Evolutionary conservation across 1,139 yeast species (phyloP), one percentile per base, ranked within the genome.

Genomic region (Trichomonascaceae sp.): DNA sequence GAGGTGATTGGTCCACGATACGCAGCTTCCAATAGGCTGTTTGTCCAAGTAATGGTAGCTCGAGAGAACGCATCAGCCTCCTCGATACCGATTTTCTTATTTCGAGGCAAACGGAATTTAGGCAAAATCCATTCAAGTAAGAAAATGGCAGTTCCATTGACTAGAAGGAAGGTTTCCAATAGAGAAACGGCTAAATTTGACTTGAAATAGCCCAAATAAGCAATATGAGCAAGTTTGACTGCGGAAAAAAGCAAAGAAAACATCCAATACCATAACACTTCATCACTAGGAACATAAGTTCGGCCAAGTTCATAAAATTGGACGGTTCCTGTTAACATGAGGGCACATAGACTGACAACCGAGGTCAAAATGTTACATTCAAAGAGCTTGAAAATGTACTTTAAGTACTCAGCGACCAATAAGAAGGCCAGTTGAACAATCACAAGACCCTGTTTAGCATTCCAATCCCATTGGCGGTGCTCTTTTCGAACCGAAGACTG

Each of bases 41-140:
- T 82, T 87, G 91, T 84, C 96, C 97, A 93, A 44, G 81, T 74
- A 67, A 91, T 87, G 0, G 95, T 81, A 55, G 90, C 74, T 56
- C 80, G 78, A 18, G 91, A 81, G 64, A 89, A 89, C 15, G 89
- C 73, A 63, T 87, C 86, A n/a, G 96, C 91, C 39, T 74, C 72
- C 63, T 89, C 56, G 20, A 53, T 30, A 6, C 96, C 60, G 24
- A 19, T 27, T 45, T 45, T 45, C 55, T 55, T 39, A n/a, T 49
- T 47, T 22, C 43, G 38, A 48, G 19, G 39, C 43, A 24, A 46
- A 9, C 55, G 39, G 3, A 51, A 15, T 49, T 55, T 58, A 6
- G 62, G 60, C 22, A 55, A 49, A 15, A 57, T 45, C 54, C 56
- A 60, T 48, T 55, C 62, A 48, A 59, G 51, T 27, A 52, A 45